phyloP scores from a whole-genome alignment of 1,139 yeast genomes.

The Hyphopichia wangnamkhiaoensis region DNA sequence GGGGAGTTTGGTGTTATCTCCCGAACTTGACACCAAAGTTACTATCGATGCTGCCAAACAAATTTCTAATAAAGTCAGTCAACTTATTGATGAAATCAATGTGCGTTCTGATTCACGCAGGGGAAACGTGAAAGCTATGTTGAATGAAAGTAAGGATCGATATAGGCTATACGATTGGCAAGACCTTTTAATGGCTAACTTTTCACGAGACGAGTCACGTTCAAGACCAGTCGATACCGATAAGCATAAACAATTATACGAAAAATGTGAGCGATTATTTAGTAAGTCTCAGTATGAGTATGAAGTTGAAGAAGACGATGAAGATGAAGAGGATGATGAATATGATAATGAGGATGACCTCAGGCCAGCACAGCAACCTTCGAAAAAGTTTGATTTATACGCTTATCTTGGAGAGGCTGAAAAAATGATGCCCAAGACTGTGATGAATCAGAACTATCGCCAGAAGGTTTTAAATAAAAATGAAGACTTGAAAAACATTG shows the following conservation, averaged over 20 bases:
- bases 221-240: constrained; percentile 11
- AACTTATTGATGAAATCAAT: constrained; percentile 5
- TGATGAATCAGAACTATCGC: too few species aligned
- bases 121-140: constrained; percentile 1
- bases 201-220: constrained; percentile 18
- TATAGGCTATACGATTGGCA: constrained; percentile 24
- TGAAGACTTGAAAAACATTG: background rate
- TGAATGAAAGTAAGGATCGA: background rate
- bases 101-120: background rate
- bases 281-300: constrained; percentile 21
- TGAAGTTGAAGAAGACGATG: constrained; percentile 15
- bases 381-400: too few species aligned
- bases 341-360: background rate
- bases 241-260: constrained; percentile 14
- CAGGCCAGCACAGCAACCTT: too few species aligned
- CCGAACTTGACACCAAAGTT: constrained; percentile 22
- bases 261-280: constrained; percentile 24
- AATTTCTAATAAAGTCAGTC: constrained; percentile 20
- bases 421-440: too few species aligned
- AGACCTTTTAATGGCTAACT: constrained; percentile 25
- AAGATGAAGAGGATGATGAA: background rate
- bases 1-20: constrained; percentile 12
- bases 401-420: too few species aligned
- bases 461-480: too few species aligned
- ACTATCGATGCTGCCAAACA: constrained; percentile 19